Base-by-base conservation (phyloP, 176 grass and related monocot genomes). In the Oryza meyeriana region DNA sequence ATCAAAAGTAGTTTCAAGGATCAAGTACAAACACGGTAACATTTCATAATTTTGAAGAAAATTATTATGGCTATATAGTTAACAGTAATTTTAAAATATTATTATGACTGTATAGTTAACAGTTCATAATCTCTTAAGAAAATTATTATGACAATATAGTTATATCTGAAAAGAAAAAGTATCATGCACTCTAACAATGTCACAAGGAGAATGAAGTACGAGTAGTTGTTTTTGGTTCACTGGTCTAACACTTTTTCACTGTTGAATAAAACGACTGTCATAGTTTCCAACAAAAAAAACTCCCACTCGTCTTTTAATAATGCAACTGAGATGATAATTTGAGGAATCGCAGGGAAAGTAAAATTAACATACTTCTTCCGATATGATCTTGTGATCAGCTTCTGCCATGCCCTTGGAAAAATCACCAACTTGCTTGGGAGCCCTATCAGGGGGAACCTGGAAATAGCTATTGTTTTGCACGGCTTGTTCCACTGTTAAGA, bases 401-500 rank as follows among this genome's bases (percentile, higher is more conserved):
- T 92, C 79, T 29, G 88, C 79, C 93, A 95, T 92, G 64, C 88
- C 93, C 66, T 76, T 72, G 1, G 87, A 88, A 66, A 92, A 77
- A 83, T 95, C 83, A 61, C 93, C 93, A 31, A 95, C 68, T 85
- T 95, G 61, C 71, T 92, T 85, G 25, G 90, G 88, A 79, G 50
- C 81, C 1, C 12, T 36, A 28, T 17, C 70, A 32, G 79, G 47
- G 3, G 93, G 90, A 47, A 92, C 72, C 14, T 82, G 0, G 26
- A 93, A 89, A 66, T 84, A 93, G 74, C 93, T 92, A 16, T 20
- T 80, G 3, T 78, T 85, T 61, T 85, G 58, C 41, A 95, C 90
- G 36, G 93, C 90, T 84, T 95, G 87, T 82, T 95, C 90, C 61
- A 90, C 28, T 2, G 76, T 86, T 83, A 95, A 81, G 75, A 95